Conservation (phyloP, 768 basidiomycete genomes). For the Russula vinacea region DNA sequence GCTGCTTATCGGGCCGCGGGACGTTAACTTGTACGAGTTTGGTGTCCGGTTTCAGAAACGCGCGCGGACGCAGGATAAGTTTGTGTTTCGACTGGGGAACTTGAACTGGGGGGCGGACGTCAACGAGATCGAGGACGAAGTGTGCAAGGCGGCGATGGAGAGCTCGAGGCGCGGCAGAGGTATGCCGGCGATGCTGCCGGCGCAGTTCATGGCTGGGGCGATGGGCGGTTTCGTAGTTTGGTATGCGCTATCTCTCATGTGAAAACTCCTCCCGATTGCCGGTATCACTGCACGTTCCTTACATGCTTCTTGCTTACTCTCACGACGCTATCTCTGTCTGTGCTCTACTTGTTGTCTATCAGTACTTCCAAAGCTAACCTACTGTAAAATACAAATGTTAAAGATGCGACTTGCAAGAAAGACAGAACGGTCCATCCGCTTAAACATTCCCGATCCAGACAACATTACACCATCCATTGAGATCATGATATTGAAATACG, state of each 20-base stretch:
- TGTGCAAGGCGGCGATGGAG: constrained; percentile 13
- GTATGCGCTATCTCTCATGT: constrained; percentile 28
- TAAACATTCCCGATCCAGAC: background rate
- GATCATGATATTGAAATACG: constrained; percentile 3
- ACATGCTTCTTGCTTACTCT: constrained; percentile 1
- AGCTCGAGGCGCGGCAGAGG: background rate
- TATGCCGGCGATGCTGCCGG: constrained; percentile 22
- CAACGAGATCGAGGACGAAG: constrained; percentile 21
- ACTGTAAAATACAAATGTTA: constrained; percentile 14
- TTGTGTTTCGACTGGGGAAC: constrained; percentile 14
- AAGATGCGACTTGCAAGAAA: background rate
- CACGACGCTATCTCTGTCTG: background rate
- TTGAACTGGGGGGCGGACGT: constrained; percentile 23
- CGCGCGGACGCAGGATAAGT: constrained; percentile 5
- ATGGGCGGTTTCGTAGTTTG: constrained; percentile 27
- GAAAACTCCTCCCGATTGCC: background rate
- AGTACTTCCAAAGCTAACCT: background rate
- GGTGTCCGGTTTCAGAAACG: constrained; percentile 15
- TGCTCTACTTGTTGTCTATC: constrained; percentile 1
- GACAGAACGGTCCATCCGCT: background rate
- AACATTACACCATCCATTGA: constrained; percentile 6
- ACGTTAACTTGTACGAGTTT: constrained; percentile 10
- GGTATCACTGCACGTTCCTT: constrained; percentile 4
- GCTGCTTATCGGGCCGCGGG: constrained; percentile 14
- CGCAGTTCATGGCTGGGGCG: constrained; percentile 26